Evolutionary conservation across 2,329 filamentous ascomycete species (phyloP), one percentile per base, ranked within the genome.

Genomic region (Aureobasidium sp.): DNA sequence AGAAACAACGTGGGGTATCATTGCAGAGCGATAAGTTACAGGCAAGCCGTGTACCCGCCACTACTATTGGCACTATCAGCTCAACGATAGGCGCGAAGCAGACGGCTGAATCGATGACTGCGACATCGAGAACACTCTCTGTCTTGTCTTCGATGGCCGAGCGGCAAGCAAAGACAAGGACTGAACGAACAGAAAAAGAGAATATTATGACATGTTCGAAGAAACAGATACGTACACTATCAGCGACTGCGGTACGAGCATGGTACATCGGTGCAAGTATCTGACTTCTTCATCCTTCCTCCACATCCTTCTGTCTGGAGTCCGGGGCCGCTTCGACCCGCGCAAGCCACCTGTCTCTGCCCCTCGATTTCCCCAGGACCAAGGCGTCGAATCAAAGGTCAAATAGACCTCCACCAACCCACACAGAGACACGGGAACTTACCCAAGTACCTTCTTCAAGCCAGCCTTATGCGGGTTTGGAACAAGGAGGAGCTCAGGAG

Each of bases 301-400:
- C 52, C 15, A 10, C 37, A 20, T 26, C 27, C 13, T 17, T 29
- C 27, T 26, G 2, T 27, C 41, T 57, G 34, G 39, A 20, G 52
- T 56, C 52, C 15, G 52, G 53, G 53, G 53, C 39, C 53, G 53
- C 53, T 44, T 46, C 53, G 36, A 44, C n/a, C 53, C 53, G 53
- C 41, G 27, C 39, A 44, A 42, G 52, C 39, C 56, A 29, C 41
- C 20, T 50, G 32, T 32, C 20, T 20, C 44, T 41, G 26, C 46
- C 36, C 41, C 41, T 59, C 56, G n/a, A 59, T 39, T 59, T 48
- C 56, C 56, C 56, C 46, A 50, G 27, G 46, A 59, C 32, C 37
- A 42, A 42, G 51, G 51, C 51, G 51, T 42, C 23, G 37, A 55
- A 55, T 29, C 37, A 55, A 41, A 55, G 37, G 15, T 9, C 42